A percentile compares a stretch with the other conserved stretches of the same genome.
These are phyloP conservation scores for Pleodorina starrii DNA, from an alignment of 139 green algal genomes.

Conservation along the genomic window DNA sequence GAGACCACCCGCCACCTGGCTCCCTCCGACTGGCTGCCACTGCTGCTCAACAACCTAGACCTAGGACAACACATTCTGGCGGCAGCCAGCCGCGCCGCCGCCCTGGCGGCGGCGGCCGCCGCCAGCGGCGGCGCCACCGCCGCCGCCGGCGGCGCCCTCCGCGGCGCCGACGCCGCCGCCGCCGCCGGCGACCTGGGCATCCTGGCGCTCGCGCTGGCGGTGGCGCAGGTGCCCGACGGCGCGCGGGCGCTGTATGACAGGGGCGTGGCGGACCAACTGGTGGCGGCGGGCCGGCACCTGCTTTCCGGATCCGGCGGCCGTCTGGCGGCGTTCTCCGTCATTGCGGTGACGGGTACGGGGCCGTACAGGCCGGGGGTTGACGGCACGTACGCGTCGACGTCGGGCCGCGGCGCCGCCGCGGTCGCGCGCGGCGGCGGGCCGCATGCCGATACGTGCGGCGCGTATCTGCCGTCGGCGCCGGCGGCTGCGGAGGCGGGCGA, in stretches of 20 bases:
- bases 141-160: not conserved
- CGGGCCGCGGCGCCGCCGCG: not conserved
- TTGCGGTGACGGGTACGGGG: constrained; percentile 32
- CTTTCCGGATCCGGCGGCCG: constrained; percentile 29
- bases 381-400: constrained; percentile 14
- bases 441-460: constrained; percentile 23
- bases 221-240: constrained; percentile 61
- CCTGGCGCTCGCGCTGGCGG: constrained; percentile 56
- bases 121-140: not conserved
- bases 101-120: not conserved
- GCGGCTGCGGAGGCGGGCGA: not conserved
- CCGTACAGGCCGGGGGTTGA: constrained; percentile 41
- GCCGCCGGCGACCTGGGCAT: constrained; percentile 56
- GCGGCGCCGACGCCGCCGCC: not conserved
- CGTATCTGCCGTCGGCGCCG: not conserved
- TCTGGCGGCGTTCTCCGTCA: constrained; percentile 50
- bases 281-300: constrained; percentile 50
- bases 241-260: constrained; percentile 58
- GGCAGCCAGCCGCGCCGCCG: constrained; percentile 14
- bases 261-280: constrained; percentile 39
- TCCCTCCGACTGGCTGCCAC: constrained; percentile 29
- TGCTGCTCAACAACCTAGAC: constrained; percentile 5
- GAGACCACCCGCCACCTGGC: constrained; percentile 29
- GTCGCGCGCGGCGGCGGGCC: not conserved
- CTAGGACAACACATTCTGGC: constrained; percentile 13